Evolutionary conservation across 805 yeast species (phyloP).

Genomic region (Barnettozyma siamensis): DNA sequence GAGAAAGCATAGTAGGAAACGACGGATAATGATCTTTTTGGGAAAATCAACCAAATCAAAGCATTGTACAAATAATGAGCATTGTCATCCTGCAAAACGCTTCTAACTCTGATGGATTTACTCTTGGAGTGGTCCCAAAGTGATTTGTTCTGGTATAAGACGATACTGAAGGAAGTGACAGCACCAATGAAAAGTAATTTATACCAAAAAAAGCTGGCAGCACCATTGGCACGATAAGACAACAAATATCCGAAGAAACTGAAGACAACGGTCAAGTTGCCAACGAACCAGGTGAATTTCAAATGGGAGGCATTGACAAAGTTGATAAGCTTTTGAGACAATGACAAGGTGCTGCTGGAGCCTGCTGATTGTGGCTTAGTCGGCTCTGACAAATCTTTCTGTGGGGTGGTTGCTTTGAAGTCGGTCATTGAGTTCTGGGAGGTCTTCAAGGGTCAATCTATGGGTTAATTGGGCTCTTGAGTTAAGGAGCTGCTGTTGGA

Average conservation of each 20-base stretch:
- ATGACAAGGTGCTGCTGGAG: neutral
- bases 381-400: neutral
- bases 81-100: conserved; percentile 55
- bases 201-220: conserved; percentile 45
- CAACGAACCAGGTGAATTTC: conserved; percentile 75
- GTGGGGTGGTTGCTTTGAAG: neutral
- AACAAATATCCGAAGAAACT: conserved; percentile 35
- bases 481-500: too few relatives aligned
- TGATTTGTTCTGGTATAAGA: conserved; percentile 51
- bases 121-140: conserved; percentile 21
- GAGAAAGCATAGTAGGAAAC: conserved; percentile 76
- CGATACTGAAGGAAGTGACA: conserved; percentile 68
- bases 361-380: conserved; percentile 3
- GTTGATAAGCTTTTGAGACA: neutral
- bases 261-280: conserved; percentile 45
- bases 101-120: conserved; percentile 21
- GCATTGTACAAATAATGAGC: conserved; percentile 63
- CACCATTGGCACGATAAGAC: conserved; percentile 27
- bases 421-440: neutral
- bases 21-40: conserved; percentile 59
- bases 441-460: too few relatives aligned
- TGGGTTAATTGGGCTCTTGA: too few relatives aligned
- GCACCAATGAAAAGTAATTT: conserved; percentile 57
- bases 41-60: conserved; percentile 45
- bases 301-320: conserved; percentile 21